phyloP scores from a whole-genome alignment of 805 yeast genomes.

The Schwanniomyces yamadae region DNA sequence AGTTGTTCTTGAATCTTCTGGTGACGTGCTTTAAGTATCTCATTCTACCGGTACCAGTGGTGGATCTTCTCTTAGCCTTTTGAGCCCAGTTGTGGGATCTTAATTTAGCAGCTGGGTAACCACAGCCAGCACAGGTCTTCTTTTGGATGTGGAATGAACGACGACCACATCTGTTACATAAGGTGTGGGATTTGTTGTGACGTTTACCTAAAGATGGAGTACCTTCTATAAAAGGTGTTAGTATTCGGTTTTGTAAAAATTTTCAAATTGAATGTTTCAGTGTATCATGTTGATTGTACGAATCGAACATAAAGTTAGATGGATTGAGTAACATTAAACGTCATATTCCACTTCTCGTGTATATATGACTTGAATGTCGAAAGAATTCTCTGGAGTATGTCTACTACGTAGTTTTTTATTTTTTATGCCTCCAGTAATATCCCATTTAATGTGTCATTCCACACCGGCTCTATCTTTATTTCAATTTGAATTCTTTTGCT shows the following conservation, averaged over 20 bases:
- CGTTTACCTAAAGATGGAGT: conserved; percentile 99
- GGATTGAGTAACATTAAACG: not conserved
- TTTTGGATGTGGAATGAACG: conserved; percentile 99
- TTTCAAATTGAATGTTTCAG: no score
- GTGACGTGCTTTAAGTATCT: conserved; percentile 94
- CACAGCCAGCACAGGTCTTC: conserved; percentile 98
- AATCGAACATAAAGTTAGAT: no score
- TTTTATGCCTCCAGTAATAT: no score
- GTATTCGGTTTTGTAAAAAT: no score
- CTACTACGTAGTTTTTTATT: not conserved
- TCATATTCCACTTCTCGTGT: not conserved
- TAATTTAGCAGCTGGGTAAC: conserved; percentile 99
- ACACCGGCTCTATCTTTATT: not conserved
- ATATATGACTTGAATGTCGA: not conserved
- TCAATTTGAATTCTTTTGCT: not conserved
- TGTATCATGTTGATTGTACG: no score
- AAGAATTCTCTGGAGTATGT: not conserved
- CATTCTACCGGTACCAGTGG: conserved; percentile 99
- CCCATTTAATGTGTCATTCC: no score
- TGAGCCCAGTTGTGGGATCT: conserved; percentile 99
- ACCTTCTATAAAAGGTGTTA: conserved; percentile 64
- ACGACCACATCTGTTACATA: conserved; percentile 98
- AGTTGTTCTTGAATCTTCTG: conserved; percentile 98
- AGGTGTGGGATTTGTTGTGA: conserved; percentile 99
- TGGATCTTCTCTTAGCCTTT: conserved; percentile 99